These are phyloP conservation scores for Powellomyces hirtus DNA, from an alignment of 192 early-diverging fungal species.

Conservation along the genomic window DNA sequence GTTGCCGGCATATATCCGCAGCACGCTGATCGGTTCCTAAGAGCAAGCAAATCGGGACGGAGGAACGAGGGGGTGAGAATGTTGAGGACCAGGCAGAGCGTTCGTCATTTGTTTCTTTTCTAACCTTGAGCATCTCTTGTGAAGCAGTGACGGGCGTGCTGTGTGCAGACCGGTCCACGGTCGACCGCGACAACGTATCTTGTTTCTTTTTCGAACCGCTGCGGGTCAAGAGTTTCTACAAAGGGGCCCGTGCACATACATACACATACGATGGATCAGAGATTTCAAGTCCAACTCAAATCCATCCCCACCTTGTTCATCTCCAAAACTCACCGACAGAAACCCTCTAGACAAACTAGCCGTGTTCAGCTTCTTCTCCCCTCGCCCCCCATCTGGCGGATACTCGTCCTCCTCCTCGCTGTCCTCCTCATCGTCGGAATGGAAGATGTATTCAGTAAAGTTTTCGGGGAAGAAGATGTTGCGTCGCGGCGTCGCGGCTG, in stretches of 20 bases:
- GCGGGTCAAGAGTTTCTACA: constrained; percentile 17
- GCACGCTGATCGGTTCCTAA: constrained; percentile 44
- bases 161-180: too few relatives aligned
- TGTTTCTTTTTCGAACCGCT: constrained; percentile 10
- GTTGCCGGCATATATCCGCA: constrained; percentile 51
- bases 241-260: too few relatives aligned
- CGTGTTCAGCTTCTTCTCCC: neutral
- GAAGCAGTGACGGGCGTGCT: too few relatives aligned
- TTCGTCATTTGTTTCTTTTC: too few relatives aligned
- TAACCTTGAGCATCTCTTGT: too few relatives aligned
- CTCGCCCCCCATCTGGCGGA: neutral
- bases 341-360: constrained; percentile 3
- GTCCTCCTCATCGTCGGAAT: constrained; percentile 42
- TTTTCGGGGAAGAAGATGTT: constrained; percentile 39
- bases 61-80: neutral
- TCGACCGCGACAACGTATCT: neutral
- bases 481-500: constrained; percentile 3
- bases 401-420: constrained; percentile 31
- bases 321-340: constrained; percentile 19
- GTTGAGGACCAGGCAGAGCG: too few relatives aligned
- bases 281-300: too few relatives aligned
- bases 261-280: too few relatives aligned
- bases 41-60: neutral
- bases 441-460: constrained; percentile 43
- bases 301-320: too few relatives aligned